phyloP scores from a whole-genome alignment of 1,139 yeast genomes.

The Geotrichum candidum region DNA sequence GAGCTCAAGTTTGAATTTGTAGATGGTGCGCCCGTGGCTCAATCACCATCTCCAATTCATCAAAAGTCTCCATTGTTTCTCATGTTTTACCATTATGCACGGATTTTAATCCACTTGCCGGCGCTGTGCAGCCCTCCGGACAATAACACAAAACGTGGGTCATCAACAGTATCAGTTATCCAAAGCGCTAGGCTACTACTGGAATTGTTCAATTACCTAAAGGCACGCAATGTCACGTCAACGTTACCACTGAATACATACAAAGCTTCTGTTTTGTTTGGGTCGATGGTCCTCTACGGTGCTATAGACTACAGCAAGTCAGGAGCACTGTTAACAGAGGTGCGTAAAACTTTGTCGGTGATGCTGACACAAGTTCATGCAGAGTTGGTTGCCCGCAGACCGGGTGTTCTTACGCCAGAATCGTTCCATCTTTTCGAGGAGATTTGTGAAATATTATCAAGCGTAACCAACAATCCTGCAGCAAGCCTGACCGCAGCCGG shows the following conservation, averaged over 20 bases:
- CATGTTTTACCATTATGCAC: constrained; percentile 70
- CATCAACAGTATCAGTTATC: constrained; percentile 62
- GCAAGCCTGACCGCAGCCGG: background rate
- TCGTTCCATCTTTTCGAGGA: constrained; percentile 24
- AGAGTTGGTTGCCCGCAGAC: constrained; percentile 25
- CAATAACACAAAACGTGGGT: constrained; percentile 39
- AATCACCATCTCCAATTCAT: constrained; percentile 34
- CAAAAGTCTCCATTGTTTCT: constrained; percentile 56
- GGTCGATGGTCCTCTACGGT: constrained; percentile 70
- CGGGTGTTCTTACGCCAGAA: constrained; percentile 24
- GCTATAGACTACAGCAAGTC: constrained; percentile 77
- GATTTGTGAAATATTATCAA: constrained; percentile 24
- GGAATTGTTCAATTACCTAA: constrained; percentile 49
- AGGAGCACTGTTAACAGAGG: constrained; percentile 69
- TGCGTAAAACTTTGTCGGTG: constrained; percentile 40
- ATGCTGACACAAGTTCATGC: constrained; percentile 24
- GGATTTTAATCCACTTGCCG: constrained; percentile 72
- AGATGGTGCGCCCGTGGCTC: constrained; percentile 49
- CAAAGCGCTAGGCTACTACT: constrained; percentile 67
- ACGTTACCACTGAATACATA: constrained; percentile 66
- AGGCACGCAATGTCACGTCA: constrained; percentile 39
- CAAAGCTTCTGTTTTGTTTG: constrained; percentile 59
- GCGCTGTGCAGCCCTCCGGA: constrained; percentile 45
- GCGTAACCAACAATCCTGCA: background rate
- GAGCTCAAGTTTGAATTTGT: constrained; percentile 58